phyloP scores from a whole-genome alignment of 2,329 filamentous ascomycete species.

The Thermothelomyces thermophilus region DNA sequence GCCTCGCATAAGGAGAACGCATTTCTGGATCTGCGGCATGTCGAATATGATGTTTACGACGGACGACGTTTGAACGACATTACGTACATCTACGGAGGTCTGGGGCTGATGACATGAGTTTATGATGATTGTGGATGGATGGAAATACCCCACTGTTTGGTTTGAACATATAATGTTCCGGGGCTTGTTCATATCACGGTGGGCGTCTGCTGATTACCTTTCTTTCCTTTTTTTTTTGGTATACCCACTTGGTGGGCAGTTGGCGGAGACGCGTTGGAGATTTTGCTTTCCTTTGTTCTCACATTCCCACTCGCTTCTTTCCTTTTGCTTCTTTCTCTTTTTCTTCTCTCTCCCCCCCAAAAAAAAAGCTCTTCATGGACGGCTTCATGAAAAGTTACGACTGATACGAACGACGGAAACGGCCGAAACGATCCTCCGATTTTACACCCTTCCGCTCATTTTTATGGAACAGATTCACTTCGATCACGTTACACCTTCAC shows the following conservation, averaged over 20 bases:
- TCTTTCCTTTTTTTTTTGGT: constrained; percentile 5
- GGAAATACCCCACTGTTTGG: constrained; percentile 24
- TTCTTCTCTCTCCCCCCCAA: too few species aligned
- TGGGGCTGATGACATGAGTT: constrained; percentile 4
- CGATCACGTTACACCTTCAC: neutral
- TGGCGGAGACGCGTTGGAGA: neutral
- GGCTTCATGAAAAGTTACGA: constrained; percentile 15
- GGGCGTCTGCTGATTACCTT: constrained; percentile 10
- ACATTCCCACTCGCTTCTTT: constrained; percentile 2
- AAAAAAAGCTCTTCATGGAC: constrained; percentile 7
- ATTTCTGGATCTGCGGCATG: constrained; percentile 4
- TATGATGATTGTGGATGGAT: constrained; percentile 12
- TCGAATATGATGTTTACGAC: constrained; percentile 5
- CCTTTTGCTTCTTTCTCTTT: neutral
- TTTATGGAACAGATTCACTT: neutral
- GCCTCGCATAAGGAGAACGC: neutral
- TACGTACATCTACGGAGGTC: constrained; percentile 1
- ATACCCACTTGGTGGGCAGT: constrained; percentile 10
- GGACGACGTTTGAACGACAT: constrained; percentile 15
- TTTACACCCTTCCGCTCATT: neutral
- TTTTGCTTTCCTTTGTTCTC: constrained; percentile 5
- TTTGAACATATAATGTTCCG: constrained; percentile 22
- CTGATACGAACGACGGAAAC: constrained; percentile 10
- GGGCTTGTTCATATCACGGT: constrained; percentile 22
- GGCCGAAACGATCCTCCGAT: constrained; percentile 6